Evolutionary conservation across 768 basidiomycete genomes (phyloP), one percentile per base, ranked within the genome.

Genomic region (Psilocybe subaeruginosa): DNA sequence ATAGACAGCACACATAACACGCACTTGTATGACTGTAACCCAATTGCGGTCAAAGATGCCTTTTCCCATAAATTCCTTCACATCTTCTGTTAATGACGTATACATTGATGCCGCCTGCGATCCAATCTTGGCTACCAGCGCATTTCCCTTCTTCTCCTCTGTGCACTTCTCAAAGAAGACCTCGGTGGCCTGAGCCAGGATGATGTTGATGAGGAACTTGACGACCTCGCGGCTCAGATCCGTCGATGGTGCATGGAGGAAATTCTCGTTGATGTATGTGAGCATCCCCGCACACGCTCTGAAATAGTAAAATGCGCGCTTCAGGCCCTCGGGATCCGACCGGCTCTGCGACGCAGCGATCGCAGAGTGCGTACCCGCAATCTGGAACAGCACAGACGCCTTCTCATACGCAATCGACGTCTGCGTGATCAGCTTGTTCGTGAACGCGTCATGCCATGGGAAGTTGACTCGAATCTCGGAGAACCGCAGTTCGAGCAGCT

Each of bases 181-280:
- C 72, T 99, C 97, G 0, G 93, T 95, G 0, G 96, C 95, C 75
- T 99, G 97, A 0, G 93, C 95, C 14, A 93, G 80, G 71, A 95
- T 95, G 66, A 97, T 62, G n/a, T 86, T 85, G 1, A 95, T 87
- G 41, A 97, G 80, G 66, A 97, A 93, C 74, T 97, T 96, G 81
- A 99, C 84, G 58, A 99, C 93, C 61, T 99, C 97, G 17, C 94
- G 84, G 69, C 90, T 91, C 48, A 99, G 85, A 76, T 99, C 97
- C 1, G 93, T 97, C 19, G 92, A 95, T 0, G 97, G 97, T 0
- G 97, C 97, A 69, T 99, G 97, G 0, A 99, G 80, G 74, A 99
- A 99, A 83, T 99, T 98, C 75, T 99, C 97, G 78, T 99, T 98
- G 80, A 99, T 95, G 73, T 99, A 99, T 5, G 89, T 94, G 70